Conservation (phyloP, 441 rosid genomes). For the Populus hybrid region DNA sequence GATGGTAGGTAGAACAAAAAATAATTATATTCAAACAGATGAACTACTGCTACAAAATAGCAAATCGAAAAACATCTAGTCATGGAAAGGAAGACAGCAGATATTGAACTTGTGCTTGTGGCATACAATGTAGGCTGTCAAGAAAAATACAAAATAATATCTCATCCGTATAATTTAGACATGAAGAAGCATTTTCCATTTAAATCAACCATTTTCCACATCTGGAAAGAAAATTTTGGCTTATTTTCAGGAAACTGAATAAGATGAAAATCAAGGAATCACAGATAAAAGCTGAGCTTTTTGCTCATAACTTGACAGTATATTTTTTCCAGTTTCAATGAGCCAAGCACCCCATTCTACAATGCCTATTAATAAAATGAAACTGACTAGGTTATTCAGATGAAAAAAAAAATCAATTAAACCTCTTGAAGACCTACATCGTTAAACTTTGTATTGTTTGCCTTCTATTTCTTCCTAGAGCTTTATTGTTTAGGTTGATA, state of each 20-base stretch:
- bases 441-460: not conserved
- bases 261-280: not conserved
- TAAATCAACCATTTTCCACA: not conserved
- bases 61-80: not conserved
- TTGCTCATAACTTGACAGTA: not conserved
- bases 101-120: constrained; percentile 3
- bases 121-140: constrained; percentile 11
- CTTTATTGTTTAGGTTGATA: not conserved
- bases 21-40: not conserved
- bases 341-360: not conserved
- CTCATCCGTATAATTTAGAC: not conserved
- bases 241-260: not conserved
- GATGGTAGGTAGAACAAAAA: not conserved
- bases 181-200: not conserved
- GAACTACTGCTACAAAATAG: not conserved
- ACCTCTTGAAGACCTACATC: not conserved
- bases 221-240: not conserved
- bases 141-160: not conserved
- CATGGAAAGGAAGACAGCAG: not conserved
- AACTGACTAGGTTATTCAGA: not conserved
- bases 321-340: not conserved
- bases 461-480: not conserved
- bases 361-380: not conserved
- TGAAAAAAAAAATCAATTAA: not conserved
- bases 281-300: not conserved